A percentile compares a stretch with the other conserved stretches of the same genome.
Conservation (phyloP, 1,284 basidiomycete genomes). For the Cutaneotrichosporon dermatis region DNA sequence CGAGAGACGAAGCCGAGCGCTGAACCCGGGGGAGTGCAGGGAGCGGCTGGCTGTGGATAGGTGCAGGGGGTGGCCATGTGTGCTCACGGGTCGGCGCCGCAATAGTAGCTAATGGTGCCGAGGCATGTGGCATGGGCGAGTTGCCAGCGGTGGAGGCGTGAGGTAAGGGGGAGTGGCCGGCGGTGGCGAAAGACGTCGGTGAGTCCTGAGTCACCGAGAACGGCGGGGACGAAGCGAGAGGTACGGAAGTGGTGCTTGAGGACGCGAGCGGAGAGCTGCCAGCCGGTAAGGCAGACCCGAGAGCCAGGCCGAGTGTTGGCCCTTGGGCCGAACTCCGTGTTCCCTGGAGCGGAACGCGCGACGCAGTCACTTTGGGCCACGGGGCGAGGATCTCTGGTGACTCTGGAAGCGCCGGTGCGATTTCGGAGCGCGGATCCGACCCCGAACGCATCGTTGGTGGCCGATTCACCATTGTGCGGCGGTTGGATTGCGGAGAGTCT, state of each 20-base stretch:
- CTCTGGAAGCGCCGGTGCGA: conserved; percentile 8
- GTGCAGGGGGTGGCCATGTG: neutral
- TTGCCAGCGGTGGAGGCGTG: neutral
- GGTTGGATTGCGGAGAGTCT: neutral
- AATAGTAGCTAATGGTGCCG: neutral
- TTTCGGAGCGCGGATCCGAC: neutral
- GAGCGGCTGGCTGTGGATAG: neutral
- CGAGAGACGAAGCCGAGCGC: no score
- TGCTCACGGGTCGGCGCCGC: neutral
- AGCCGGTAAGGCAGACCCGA: no score
- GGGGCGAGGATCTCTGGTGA: conserved; percentile 5
- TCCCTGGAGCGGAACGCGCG: neutral
- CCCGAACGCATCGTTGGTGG: neutral
- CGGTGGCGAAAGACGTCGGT: no score
- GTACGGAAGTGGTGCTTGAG: no score
- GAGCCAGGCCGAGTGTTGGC: no score
- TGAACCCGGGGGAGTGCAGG: neutral
- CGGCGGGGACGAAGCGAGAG: no score
- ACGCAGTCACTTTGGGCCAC: neutral
- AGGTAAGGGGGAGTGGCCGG: neutral
- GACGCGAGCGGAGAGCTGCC: no score
- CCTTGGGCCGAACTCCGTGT: no score
- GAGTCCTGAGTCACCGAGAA: no score
- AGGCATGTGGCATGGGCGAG: neutral
- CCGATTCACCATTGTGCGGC: neutral